A percentile compares a stretch with the other conserved stretches of the same genome.
phyloP scores from a whole-genome alignment of 805 yeast genomes.

The Grigorovia jiainica region DNA sequence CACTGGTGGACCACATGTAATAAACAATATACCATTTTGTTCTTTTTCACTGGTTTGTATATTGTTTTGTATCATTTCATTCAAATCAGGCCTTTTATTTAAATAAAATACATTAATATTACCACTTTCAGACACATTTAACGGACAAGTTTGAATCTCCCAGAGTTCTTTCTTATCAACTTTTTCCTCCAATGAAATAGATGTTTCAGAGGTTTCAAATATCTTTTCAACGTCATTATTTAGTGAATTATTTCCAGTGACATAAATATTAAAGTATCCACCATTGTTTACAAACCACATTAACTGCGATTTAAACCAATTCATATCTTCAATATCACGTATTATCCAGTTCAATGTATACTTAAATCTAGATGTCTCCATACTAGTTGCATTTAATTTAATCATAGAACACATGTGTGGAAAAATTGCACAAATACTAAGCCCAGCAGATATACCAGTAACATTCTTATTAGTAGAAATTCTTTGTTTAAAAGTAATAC shows the following conservation, averaged over 20 bases:
- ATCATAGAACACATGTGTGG: conserved; percentile 31
- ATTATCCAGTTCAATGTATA: conserved; percentile 55
- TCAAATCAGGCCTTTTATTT: conserved; percentile 39
- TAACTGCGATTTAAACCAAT: conserved; percentile 41
- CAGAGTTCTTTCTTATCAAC: not conserved
- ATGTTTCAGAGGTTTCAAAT: not conserved
- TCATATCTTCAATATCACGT: conserved; percentile 40
- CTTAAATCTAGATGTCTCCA: conserved; percentile 8
- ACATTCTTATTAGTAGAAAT: conserved; percentile 30
- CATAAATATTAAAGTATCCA: conserved; percentile 17
- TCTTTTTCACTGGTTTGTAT: conserved; percentile 26
- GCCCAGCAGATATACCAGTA: conserved; percentile 42
- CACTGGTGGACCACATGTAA: conserved; percentile 54
- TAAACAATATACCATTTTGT: conserved; percentile 38
- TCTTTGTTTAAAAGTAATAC: conserved; percentile 32
- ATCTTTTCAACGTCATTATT: too few relatives aligned
- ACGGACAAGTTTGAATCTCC: not conserved
- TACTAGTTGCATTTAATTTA: conserved; percentile 3
- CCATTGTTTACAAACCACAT: conserved; percentile 20
- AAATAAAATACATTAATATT: conserved; percentile 12
- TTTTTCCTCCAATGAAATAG: not conserved
- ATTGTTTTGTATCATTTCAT: conserved; percentile 30
- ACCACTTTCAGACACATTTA: not conserved
- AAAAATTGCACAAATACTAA: conserved; percentile 47
- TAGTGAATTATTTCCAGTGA: not conserved